A percentile compares a stretch with the other conserved stretches of the same genome.
These are phyloP conservation scores for Mortierella sp. DNA, from an alignment of 371 early-diverging fungal genomes.

Conservation along the genomic window DNA sequence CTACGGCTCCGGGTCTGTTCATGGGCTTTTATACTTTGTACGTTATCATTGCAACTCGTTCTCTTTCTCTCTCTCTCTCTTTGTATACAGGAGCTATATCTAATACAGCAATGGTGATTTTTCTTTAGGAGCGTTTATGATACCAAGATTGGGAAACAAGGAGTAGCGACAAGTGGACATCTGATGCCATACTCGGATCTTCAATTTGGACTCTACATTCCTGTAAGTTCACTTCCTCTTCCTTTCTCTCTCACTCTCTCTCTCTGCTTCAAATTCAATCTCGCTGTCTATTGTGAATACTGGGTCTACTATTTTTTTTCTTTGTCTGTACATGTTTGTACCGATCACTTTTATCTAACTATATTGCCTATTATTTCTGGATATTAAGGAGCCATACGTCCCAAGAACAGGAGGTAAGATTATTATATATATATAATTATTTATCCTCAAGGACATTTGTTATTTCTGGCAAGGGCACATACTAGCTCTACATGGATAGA, in stretches of 20 bases:
- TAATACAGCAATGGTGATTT: not conserved
- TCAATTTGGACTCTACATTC: slow-evolving; percentile 24
- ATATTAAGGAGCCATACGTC: slow-evolving; percentile 40
- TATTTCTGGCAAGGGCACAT: too few relatives aligned
- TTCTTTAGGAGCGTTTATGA: slow-evolving; percentile 20
- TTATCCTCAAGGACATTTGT: too few relatives aligned
- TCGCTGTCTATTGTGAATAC: too few relatives aligned
- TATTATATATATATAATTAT: not conserved
- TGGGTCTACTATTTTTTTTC: not conserved
- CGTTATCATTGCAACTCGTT: not conserved
- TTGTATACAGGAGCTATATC: not conserved
- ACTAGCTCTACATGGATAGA: too few relatives aligned
- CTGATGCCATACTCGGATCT: slow-evolving; percentile 22
- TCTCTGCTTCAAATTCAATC: too few relatives aligned
- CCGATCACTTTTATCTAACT: not conserved
- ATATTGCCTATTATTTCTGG: not conserved
- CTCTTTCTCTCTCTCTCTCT: not conserved
- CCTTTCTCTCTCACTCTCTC: too few relatives aligned
- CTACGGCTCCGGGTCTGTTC: slow-evolving; percentile 16
- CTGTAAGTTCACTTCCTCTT: not conserved
- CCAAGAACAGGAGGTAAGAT: slow-evolving; percentile 46
- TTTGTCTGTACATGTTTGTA: not conserved
- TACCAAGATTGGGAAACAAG: slow-evolving; percentile 10
- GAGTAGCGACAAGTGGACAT: slow-evolving; percentile 17
- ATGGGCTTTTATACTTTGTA: slow-evolving; percentile 57